A percentile compares a stretch with the other conserved stretches of the same genome.
phyloP scores from a whole-genome alignment of 305 asterid genomes.

The Rubia peregrina region DNA sequence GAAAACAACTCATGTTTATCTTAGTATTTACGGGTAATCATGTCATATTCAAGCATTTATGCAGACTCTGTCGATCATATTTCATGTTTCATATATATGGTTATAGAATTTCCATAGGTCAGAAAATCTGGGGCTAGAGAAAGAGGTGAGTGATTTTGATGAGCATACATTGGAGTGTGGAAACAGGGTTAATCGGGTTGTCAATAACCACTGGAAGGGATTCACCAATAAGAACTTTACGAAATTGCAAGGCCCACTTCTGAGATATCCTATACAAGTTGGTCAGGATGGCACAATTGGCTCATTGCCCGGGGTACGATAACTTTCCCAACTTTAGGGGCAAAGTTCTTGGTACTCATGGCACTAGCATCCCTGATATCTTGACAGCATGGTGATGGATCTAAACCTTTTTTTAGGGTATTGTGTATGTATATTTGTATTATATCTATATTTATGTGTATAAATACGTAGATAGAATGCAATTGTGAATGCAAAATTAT shows the following conservation, averaged over 20 bases:
- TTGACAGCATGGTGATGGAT: conserved; percentile 36
- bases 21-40: no score
- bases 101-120: conserved; percentile 81
- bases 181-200: conserved; percentile 54
- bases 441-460: not conserved
- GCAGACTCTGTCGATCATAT: not conserved
- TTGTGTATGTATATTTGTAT: not conserved
- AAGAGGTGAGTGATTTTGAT: conserved; percentile 39
- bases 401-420: not conserved
- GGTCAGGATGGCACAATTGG: conserved; percentile 52
- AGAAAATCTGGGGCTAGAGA: conserved; percentile 57
- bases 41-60: no score
- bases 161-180: conserved; percentile 58
- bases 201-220: conserved; percentile 54
- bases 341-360: conserved; percentile 57
- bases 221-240: conserved; percentile 36
- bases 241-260: conserved; percentile 63
- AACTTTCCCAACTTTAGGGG: conserved; percentile 83
- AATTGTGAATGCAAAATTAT: not conserved
- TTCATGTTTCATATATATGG: conserved; percentile 55
- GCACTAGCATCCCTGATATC: conserved; percentile 60
- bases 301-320: conserved; percentile 52
- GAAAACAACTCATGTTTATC: conserved; percentile 8
- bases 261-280: conserved; percentile 66
- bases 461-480: not conserved